Evolutionary conservation across 2,329 filamentous ascomycete genomes (phyloP), one percentile per base, ranked within the genome.

Genomic region (Ophiostoma angusticollis): DNA sequence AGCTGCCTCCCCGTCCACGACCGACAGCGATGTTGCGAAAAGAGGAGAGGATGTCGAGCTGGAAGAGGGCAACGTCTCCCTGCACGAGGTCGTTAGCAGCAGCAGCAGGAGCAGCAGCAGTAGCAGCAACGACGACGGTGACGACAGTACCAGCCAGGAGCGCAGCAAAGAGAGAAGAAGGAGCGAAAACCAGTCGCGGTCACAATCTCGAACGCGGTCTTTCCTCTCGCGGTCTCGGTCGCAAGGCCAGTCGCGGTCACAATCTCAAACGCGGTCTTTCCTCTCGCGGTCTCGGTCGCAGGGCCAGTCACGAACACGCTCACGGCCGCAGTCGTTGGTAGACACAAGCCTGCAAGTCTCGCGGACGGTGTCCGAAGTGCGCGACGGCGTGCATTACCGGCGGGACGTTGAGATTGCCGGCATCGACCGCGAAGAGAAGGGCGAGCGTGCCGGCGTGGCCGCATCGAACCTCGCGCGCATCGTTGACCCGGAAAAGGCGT

Each of bases 321-420:
- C 40, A 7, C 31, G 32, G 8, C 16, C 24, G 9, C 37, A 30
- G 18, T 25, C 39, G 5, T n/a, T 33, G 17, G 37, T 27, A 19
- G 41, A 34, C n/a, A 28, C n/a, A 9, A 39, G 23, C 6, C 22
- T 29, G 19, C 44, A 14, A 43, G 14, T 59, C 4, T 56, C 58
- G 4, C 51, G 54, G 35, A 57, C 54, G 21, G 50, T 62, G 6
- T 60, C 60, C 1, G 59, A 63, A 36, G 52, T 62, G 7, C 53
- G 57, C 21, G 61, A 64, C 45, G 61, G 59, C 23, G 58, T 64
- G 40, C 50, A 51, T 34, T 59, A 54, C 30, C 53, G 54, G 28
- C 50, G 57, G 6, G 61, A 61, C 28, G 46, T 53, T 5, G 58
- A 64, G 43, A 46, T 59, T 6, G 57, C 52, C 34, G 50, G 33